These are phyloP conservation scores for Aureobasidium musti DNA, from an alignment of 2,329 filamentous ascomycete genomes.

Conservation along the genomic window DNA sequence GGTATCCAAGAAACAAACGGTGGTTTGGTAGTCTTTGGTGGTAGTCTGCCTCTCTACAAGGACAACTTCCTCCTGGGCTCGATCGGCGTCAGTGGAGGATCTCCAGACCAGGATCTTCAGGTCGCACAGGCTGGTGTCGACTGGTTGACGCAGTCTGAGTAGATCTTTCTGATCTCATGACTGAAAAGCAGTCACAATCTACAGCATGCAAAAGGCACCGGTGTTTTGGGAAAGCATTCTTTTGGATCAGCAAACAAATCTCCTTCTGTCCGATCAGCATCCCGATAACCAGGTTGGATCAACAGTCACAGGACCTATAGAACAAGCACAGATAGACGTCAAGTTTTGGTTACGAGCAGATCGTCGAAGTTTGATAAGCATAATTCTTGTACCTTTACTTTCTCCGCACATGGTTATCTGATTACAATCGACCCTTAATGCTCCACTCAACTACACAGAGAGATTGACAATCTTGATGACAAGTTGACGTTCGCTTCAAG, in stretches of 20 bases:
- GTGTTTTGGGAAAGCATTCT: slow-evolving; percentile 2
- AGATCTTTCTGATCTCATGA: background rate
- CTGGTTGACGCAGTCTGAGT: slow-evolving; percentile 17
- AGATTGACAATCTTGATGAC: too few species aligned
- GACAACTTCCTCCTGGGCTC: slow-evolving; percentile 37
- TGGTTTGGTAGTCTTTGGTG: slow-evolving; percentile 38
- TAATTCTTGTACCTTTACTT: too few species aligned
- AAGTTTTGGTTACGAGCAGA: background rate
- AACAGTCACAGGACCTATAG: slow-evolving; percentile 1
- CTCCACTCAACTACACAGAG: too few species aligned
- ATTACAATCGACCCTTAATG: too few species aligned
- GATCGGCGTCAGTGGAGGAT: slow-evolving; percentile 38
- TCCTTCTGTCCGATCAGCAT: background rate
- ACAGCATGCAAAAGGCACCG: background rate
- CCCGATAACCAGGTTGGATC: background rate
- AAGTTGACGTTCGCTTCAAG: too few species aligned
- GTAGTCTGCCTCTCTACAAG: slow-evolving; percentile 36
- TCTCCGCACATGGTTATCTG: too few species aligned
- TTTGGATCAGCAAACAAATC: background rate
- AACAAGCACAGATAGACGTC: background rate
- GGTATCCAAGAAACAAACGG: slow-evolving; percentile 38
- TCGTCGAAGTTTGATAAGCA: too few species aligned
- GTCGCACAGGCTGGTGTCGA: slow-evolving; percentile 30
- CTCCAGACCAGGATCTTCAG: slow-evolving; percentile 37
- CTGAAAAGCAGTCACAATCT: background rate